Conservation (phyloP, 257 asterid genomes). For the Solanum sejunctum region DNA sequence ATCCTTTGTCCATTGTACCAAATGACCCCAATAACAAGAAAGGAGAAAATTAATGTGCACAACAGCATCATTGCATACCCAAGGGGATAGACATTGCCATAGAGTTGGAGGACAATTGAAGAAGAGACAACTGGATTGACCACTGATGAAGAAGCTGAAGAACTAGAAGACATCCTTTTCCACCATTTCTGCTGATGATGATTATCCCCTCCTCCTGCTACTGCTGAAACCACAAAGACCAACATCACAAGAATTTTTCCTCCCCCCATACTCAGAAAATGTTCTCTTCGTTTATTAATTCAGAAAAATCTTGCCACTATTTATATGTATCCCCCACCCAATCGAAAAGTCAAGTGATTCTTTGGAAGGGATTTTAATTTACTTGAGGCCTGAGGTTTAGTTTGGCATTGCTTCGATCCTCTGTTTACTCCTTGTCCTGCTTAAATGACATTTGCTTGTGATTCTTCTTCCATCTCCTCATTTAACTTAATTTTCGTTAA, state of each 20-base stretch:
- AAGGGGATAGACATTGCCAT: constrained; percentile 83
- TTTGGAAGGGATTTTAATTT: constrained; percentile 5
- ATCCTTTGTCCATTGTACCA: too few species aligned
- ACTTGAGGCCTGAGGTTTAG: constrained; percentile 18
- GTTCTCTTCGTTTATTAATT: neutral
- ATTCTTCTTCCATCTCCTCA: neutral
- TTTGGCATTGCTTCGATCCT: constrained; percentile 5
- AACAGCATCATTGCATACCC: constrained; percentile 38
- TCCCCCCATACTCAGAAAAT: constrained; percentile 17
- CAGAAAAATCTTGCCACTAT: neutral
- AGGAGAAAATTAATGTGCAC: neutral
- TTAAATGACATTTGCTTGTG: neutral
- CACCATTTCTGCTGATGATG: constrained; percentile 42
- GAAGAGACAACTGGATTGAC: constrained; percentile 25
- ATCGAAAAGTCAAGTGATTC: constrained; percentile 8
- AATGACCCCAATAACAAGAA: neutral
- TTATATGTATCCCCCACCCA: neutral
- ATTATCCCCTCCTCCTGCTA: constrained; percentile 14
- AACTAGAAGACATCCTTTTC: constrained; percentile 27
- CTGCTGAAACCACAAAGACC: constrained; percentile 22
- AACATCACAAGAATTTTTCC: constrained; percentile 16
- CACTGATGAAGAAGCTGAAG: constrained; percentile 8
- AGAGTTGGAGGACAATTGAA: constrained; percentile 56
- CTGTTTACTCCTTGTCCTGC: constrained; percentile 7
- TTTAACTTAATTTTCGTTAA: too few species aligned